Evolutionary conservation across 1,284 basidiomycete species (phyloP).

Genomic region (Microbotryum silenes-acaulis): DNA sequence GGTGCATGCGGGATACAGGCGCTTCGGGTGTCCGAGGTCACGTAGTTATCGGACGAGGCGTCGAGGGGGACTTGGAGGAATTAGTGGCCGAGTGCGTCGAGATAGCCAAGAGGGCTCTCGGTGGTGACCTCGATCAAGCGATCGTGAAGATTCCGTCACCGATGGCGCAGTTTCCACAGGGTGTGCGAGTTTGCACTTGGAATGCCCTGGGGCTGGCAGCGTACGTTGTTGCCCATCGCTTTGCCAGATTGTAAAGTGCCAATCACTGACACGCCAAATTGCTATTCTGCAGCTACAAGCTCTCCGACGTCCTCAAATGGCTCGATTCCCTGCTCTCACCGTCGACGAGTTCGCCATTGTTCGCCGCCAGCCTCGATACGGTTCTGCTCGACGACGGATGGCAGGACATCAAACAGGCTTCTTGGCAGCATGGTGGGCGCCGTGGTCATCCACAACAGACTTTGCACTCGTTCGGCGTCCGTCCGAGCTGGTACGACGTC

Average conservation of each 20-base stretch:
- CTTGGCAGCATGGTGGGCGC: background rate
- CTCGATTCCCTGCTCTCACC: slow-evolving; percentile 10
- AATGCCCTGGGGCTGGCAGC: slow-evolving; percentile 21
- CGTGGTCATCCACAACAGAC: background rate
- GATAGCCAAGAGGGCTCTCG: background rate
- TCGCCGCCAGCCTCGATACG: slow-evolving; percentile 12
- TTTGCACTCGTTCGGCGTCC: slow-evolving; percentile 9
- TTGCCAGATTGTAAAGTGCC: too few species aligned
- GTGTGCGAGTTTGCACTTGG: slow-evolving; percentile 29
- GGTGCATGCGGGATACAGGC: slow-evolving; percentile 15
- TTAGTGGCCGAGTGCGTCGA: slow-evolving; percentile 13
- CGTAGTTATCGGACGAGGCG: slow-evolving; percentile 17
- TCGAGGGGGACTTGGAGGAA: slow-evolving; percentile 6
- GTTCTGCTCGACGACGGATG: slow-evolving; percentile 35
- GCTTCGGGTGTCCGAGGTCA: background rate
- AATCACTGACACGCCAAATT: too few species aligned
- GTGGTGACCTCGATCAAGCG: background rate
- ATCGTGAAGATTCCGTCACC: too few species aligned
- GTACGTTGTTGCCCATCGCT: too few species aligned
- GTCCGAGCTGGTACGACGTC: slow-evolving; percentile 16
- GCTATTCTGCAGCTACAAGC: slow-evolving; percentile 14
- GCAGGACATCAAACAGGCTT: slow-evolving; percentile 23
- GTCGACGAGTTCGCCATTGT: background rate
- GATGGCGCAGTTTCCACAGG: background rate
- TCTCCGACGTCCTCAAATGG: slow-evolving; percentile 17